Evolutionary conservation across 257 asterid species (phyloP).

Genomic region (Solanum virginianum): DNA sequence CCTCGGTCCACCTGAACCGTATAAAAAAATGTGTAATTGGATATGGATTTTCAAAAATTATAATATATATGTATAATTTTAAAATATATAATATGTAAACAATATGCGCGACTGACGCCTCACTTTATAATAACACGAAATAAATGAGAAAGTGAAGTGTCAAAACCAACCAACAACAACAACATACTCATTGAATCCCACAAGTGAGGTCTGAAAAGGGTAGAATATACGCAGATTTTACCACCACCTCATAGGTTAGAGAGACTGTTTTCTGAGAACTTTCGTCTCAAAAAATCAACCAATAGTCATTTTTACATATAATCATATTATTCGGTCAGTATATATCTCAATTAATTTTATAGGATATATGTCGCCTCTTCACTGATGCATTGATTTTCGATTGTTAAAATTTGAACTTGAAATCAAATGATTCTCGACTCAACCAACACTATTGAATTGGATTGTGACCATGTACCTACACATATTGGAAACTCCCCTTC

Average conservation of each 20-base stretch:
- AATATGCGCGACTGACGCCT: not conserved
- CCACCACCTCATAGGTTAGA: no score
- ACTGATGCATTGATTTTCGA: no score
- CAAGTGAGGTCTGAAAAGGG: no score
- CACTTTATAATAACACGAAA: not conserved
- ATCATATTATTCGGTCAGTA: not conserved
- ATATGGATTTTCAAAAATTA: not conserved
- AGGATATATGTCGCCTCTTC: not conserved
- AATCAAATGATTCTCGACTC: not conserved
- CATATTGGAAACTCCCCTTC: not conserved
- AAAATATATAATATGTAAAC: not conserved
- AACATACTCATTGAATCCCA: no score
- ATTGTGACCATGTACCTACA: not conserved
- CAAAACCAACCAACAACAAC: not conserved
- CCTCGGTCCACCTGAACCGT: not conserved
- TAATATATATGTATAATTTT: not conserved
- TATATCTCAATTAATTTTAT: not conserved
- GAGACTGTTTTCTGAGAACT: rapidly evolving
- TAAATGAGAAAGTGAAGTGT: not conserved
- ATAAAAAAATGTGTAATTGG: not conserved
- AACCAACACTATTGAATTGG: not conserved
- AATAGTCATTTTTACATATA: not conserved
- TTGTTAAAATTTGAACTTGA: not conserved
- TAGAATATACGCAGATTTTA: no score
- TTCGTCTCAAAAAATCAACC: not conserved